These are phyloP conservation scores for Backusella sp. DNA, from an alignment of 192 early-diverging fungal genomes.

Conservation along the genomic window DNA sequence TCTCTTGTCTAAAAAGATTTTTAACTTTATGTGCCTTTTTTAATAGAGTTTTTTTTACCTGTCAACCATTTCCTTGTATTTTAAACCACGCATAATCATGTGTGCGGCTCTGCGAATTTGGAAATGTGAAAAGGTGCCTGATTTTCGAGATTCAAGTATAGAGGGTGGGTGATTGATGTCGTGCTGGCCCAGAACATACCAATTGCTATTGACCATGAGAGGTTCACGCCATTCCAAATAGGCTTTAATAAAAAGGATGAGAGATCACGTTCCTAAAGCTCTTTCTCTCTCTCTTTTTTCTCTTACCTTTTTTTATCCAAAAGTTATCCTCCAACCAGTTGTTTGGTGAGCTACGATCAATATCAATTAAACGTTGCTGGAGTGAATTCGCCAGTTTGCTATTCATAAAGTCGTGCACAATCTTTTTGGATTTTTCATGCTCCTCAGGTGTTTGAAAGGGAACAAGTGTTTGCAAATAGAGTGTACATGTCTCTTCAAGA, in stretches of 20 bases:
- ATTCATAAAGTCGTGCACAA: conserved; percentile 48
- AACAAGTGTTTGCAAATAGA: conserved; percentile 56
- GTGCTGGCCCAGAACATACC: conserved; percentile 69
- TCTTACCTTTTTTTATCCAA: conserved; percentile 54
- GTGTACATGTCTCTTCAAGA: conserved; percentile 53
- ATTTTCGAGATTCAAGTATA: conserved; percentile 27
- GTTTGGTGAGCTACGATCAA: conserved; percentile 55
- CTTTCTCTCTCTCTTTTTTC: too few relatives aligned
- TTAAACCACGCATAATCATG: conserved; percentile 59
- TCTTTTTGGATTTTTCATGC: conserved; percentile 41
- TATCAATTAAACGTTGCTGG: conserved; percentile 61
- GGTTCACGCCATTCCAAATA: conserved; percentile 84
- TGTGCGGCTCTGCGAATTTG: conserved; percentile 83
- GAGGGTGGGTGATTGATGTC: conserved; percentile 55
- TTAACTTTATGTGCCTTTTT: background rate
- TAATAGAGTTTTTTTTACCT: conserved; percentile 33
- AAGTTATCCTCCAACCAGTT: conserved; percentile 72
- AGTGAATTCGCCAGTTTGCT: conserved; percentile 40
- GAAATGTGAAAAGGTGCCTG: conserved; percentile 65
- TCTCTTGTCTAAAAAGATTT: conserved; percentile 34
- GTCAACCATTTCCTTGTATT: conserved; percentile 75
- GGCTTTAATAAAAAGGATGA: conserved; percentile 47
- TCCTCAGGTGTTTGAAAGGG: conserved; percentile 52
- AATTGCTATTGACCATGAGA: conserved; percentile 86
- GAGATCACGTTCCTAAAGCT: background rate